Evolutionary conservation across 768 basidiomycete species (phyloP), one percentile per base, ranked within the genome.

Genomic region (Leccinum longicurvipes): DNA sequence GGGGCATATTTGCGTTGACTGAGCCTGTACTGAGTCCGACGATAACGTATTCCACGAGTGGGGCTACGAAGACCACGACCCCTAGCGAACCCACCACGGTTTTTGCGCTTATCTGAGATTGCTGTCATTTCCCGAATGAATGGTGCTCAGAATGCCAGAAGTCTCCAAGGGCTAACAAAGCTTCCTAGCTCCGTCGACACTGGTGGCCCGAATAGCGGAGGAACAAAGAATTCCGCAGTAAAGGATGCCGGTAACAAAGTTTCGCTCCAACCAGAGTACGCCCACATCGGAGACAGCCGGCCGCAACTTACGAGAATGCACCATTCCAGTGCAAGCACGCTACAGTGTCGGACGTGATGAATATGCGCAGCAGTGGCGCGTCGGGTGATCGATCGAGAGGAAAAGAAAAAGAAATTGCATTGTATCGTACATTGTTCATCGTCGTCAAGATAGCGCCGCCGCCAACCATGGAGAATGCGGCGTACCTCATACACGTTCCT

Each of bases 101-200:
- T 42, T 47, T 27, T 25, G 44, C 49, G 52, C 44, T 57, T 53
- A 67, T 62, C 66, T 59, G 25, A 66, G 63, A 66, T 66, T 59
- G 47, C 29, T 53, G 42, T 54, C 9, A 19, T 51, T 31, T 34
- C 50, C 32, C 29, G 44, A 58, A 58, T 42, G 23, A 21, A 51
- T 15, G 45, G 29, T 17, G 24, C 44, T 44, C 24, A 55, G 54
- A 62, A 59, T 23, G 47, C 23, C 51, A 41, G 53, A 67, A 59
- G 55, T 54, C 55, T 42, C 53, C 53, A 61, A 50, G 51, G 58
- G 32, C 24, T 9, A 45, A 25, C 34, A 55, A 27, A 52, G 56
- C 46, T 48, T 57, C 48, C 34, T 27, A 39, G 50, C 49, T 54
- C 58, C 66, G 55, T 60, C 47, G 49, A 53, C 21, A 62, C 55